Evolutionary conservation across 352 stramenopile genomes (phyloP).

Genomic region (Pythium coloratum): DNA sequence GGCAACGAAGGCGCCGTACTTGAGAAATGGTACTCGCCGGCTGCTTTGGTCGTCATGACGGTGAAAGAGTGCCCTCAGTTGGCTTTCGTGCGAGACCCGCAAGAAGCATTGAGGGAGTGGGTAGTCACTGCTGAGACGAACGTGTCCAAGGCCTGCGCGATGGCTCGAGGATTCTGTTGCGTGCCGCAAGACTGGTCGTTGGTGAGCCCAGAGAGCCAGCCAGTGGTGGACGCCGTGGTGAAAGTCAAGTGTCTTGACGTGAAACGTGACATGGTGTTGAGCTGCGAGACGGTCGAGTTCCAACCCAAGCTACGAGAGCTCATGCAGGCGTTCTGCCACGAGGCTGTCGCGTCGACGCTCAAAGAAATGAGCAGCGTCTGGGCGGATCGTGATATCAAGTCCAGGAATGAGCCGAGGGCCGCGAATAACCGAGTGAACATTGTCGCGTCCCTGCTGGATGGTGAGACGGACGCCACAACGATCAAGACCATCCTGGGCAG

Average conservation of each 20-base stretch:
- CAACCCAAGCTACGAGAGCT: background rate
- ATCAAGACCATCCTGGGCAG: slow-evolving; percentile 3
- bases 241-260: background rate
- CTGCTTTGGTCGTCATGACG: slow-evolving; percentile 18
- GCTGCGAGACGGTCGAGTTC: background rate
- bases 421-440: slow-evolving; percentile 9
- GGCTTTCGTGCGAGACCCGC: background rate
- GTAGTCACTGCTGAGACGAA: background rate
- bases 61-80: background rate
- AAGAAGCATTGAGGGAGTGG: background rate
- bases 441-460: slow-evolving; percentile 14
- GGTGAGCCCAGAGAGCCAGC: background rate
- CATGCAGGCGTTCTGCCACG: background rate
- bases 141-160: too few species aligned
- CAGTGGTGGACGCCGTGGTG: slow-evolving; percentile 2
- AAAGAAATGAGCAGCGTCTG: background rate
- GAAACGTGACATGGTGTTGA: background rate
- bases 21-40: slow-evolving; percentile 20
- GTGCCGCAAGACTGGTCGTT: background rate
- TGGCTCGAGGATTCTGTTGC: background rate
- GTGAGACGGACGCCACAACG: background rate
- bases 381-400: background rate
- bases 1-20: slow-evolving; percentile 15
- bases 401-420: too few species aligned
- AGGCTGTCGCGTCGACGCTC: background rate